These are phyloP conservation scores for Coelastrella sp. DNA, from an alignment of 139 green algal species.

Conservation along the genomic window DNA sequence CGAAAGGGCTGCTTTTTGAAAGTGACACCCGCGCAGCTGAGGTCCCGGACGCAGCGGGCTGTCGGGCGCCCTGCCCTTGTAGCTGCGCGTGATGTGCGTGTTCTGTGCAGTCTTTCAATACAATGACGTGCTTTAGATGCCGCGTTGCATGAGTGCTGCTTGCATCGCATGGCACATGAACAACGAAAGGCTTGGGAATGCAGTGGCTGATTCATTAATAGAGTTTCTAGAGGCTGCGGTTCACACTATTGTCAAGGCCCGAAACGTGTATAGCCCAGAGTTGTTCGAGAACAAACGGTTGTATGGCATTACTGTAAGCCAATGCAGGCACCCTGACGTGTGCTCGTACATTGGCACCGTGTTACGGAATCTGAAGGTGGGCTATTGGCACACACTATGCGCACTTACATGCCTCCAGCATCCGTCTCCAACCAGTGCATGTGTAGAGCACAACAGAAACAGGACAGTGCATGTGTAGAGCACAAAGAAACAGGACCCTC, in stretches of 20 bases:
- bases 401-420: too few relatives aligned
- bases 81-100: not conserved
- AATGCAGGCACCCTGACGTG: conserved; percentile 58
- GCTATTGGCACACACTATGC: not conserved
- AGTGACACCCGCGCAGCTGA: too few relatives aligned
- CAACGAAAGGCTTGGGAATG: not conserved
- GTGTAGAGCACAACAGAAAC: too few relatives aligned
- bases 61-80: too few relatives aligned
- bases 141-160: not conserved
- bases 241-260: conserved; percentile 48
- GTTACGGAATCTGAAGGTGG: conserved; percentile 47
- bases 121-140: not conserved
- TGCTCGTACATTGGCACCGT: conserved; percentile 57
- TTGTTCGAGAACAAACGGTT: conserved; percentile 58
- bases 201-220: not conserved
- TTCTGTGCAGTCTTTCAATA: not conserved
- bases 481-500: too few relatives aligned
- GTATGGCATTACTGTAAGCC: conserved; percentile 42
- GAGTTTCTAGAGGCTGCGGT: conserved; percentile 68
- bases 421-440: too few relatives aligned
- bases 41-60: too few relatives aligned
- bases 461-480: too few relatives aligned
- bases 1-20: too few relatives aligned
- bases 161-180: not conserved
- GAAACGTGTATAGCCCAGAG: conserved; percentile 50